Evolutionary conservation across 768 basidiomycete species (phyloP), one percentile per base, ranked within the genome.

Genomic region (Auricularia auricula-judae): DNA sequence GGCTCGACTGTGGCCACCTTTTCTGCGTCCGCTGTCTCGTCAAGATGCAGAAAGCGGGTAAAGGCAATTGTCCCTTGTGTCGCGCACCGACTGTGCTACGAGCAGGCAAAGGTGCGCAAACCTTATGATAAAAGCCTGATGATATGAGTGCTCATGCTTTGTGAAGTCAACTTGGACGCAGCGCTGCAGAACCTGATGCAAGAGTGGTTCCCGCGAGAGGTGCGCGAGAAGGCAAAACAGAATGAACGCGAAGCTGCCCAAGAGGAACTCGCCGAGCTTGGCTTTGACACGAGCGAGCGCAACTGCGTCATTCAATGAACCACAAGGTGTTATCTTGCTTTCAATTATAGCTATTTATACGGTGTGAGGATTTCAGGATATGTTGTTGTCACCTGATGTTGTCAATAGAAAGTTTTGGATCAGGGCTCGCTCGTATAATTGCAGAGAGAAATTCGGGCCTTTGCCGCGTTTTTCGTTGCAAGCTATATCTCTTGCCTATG

Each of bases 151-250:
- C 56, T 18, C 65, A 42, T 42, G 12, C 12, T 42, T 14, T 42
- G 39, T 42, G 39, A 42, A 91, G 89, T 81, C 3, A 93, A 92
- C 70, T 82, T 93, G 16, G 90, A 93, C 70, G 85, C 84, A 81
- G 89, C 85, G 1, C 72, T 92, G 58, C 77, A 88, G 58, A 89
- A 91, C 68, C 93, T 93, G 69, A 91, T 97, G 87, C 81, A 87
- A 65, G 86, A 89, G 69, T 97, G 93, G 92, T 98, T 98, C 74
- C 93, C 95, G 0, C 71, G 83, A 14, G 95, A 97, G 72, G 80
- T 91, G 16, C 83, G 79, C 65, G 80, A 80, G 69, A 97, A 97
- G 72, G 76, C 84, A 58, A 83, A 80, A 68, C 80, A 83, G 67
- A 93, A 94, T 72, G 86, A 90, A 72, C 77, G 75, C 60, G 94